A percentile compares a stretch with the other conserved stretches of the same genome.
These are phyloP conservation scores for Vigna radiata DNA, from an alignment of 306 rosid species.

Conservation along the genomic window DNA sequence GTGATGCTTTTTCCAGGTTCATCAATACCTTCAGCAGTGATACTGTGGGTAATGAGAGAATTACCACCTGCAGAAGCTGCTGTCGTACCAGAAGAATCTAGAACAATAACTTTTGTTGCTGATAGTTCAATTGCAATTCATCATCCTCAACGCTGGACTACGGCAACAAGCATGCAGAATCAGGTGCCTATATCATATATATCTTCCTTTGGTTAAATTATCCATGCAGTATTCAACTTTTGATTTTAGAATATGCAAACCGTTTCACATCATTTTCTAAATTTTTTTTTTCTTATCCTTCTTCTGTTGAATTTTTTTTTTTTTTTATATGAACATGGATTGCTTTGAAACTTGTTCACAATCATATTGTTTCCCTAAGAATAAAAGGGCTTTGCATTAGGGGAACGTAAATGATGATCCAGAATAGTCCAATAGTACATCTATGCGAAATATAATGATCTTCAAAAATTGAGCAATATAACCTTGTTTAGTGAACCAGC, in stretches of 20 bases:
- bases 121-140: slow-evolving; percentile 55
- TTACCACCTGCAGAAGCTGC: slow-evolving; percentile 62
- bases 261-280: slow-evolving; percentile 12
- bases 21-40: slow-evolving; percentile 77
- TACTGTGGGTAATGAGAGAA: slow-evolving; percentile 92
- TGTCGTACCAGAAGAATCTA: slow-evolving; percentile 61
- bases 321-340: slow-evolving; percentile 23
- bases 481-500: slow-evolving; percentile 14
- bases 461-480: slow-evolving; percentile 14
- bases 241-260: slow-evolving; percentile 1
- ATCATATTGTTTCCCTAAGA: slow-evolving; percentile 34
- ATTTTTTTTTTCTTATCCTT: slow-evolving; percentile 18
- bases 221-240: slow-evolving; percentile 15
- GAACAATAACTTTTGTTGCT: slow-evolving; percentile 65
- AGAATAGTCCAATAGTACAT: slow-evolving; percentile 3
- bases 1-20: slow-evolving; percentile 65
- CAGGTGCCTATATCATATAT: slow-evolving; percentile 60
- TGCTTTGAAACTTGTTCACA: slow-evolving; percentile 38
- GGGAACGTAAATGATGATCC: slow-evolving; percentile 32
- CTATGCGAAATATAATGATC: slow-evolving; percentile 14
- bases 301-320: neutral
- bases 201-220: slow-evolving; percentile 33
- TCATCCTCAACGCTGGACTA: slow-evolving; percentile 76
- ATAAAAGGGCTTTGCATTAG: slow-evolving; percentile 15
- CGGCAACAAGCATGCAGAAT: slow-evolving; percentile 66